Evolutionary conservation across 495 filamentous ascomycete species (phyloP), one percentile per base, ranked within the genome.

Genomic region (Annulohypoxylon maeteangense): DNA sequence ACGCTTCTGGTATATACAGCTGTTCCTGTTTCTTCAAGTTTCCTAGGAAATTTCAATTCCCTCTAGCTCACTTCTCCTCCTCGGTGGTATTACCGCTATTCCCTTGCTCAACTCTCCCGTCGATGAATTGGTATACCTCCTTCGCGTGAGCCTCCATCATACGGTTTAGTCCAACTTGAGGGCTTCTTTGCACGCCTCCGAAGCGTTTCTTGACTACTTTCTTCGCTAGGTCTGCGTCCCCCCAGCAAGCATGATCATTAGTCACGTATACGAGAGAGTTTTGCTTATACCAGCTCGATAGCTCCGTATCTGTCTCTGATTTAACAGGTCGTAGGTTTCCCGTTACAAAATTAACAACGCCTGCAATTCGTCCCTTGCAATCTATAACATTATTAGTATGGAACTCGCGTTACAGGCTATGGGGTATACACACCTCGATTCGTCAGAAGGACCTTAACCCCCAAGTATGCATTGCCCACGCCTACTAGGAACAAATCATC

Each of bases 401-500:
- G 12, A 4, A 53, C 54, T 44, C 58, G 45, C 22, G 10, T 12
- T 10, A 25, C 5, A 1, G 8, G 4, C 57, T 32, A 38, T 38
- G 60, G 31, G 6, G 34, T 36, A 11, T 22, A 38, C 81, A 61
- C 80, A 91, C 90, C 87, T 79, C 90, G 81, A 62, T 88, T 87
- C 23, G 88, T 89, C 4, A 94, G 78, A 1, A 94, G 84, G n/a
- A 90, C 82, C 54, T 90, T 88, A 20, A 92, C 83, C 0, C 90
- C 90, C 7, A 89, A 80, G 67, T 92, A 92, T 0, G 91, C 87
- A 66, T 90, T 87, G 8, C 95, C 96, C 1, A 96, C 87, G 3
- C 95, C 95, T 54, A 99, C 80, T 44, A 98, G 84, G 77, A 95
- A 90, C 22, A 98, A 85, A 22, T 93, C 86, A 0, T 90, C 87